phyloP scores from a whole-genome alignment of 1,139 yeast species.

The Yamadazyma blattariae region DNA sequence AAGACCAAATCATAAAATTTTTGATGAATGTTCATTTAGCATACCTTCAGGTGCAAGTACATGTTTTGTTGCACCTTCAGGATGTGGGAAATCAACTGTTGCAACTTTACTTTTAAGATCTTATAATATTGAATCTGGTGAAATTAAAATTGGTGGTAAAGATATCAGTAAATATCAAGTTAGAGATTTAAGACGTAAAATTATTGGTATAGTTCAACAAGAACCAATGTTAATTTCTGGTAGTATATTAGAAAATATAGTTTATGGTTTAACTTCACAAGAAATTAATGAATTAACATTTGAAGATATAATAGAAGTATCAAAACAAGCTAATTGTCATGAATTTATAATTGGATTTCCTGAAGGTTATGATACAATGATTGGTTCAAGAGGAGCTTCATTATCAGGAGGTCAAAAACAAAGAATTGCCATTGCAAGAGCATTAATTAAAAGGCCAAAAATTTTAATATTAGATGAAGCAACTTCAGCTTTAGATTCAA shows the following conservation, averaged over 20 bases:
- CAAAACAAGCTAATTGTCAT: slow-evolving; percentile 56
- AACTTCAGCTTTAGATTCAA: slow-evolving; percentile 75
- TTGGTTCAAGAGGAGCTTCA: slow-evolving; percentile 57
- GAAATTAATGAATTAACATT: slow-evolving; percentile 41
- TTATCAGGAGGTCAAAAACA: slow-evolving; percentile 88
- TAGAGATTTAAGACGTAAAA: slow-evolving; percentile 64
- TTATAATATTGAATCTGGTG: slow-evolving; percentile 57
- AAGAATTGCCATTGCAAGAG: slow-evolving; percentile 84
- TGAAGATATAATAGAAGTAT: slow-evolving; percentile 41
- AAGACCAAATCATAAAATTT: slow-evolving; percentile 70
- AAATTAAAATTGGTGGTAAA: slow-evolving; percentile 62
- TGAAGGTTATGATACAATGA: slow-evolving; percentile 51
- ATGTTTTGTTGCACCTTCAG: slow-evolving; percentile 90
- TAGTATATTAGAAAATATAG: slow-evolving; percentile 72
- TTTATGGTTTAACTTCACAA: slow-evolving; percentile 64
- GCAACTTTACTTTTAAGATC: slow-evolving; percentile 71
- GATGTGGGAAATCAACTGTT: slow-evolving; percentile 88
- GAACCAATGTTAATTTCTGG: slow-evolving; percentile 84
- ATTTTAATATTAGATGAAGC: slow-evolving; percentile 73
- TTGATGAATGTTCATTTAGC: slow-evolving; percentile 59
- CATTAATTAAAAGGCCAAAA: slow-evolving; percentile 62
- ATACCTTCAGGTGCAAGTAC: slow-evolving; percentile 74
- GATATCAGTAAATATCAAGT: slow-evolving; percentile 65
- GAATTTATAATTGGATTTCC: slow-evolving; percentile 49
- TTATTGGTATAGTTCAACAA: slow-evolving; percentile 83